These are phyloP conservation scores for Nothophytophthora sp. DNA, from an alignment of 352 stramenopile species.

Conservation along the genomic window DNA sequence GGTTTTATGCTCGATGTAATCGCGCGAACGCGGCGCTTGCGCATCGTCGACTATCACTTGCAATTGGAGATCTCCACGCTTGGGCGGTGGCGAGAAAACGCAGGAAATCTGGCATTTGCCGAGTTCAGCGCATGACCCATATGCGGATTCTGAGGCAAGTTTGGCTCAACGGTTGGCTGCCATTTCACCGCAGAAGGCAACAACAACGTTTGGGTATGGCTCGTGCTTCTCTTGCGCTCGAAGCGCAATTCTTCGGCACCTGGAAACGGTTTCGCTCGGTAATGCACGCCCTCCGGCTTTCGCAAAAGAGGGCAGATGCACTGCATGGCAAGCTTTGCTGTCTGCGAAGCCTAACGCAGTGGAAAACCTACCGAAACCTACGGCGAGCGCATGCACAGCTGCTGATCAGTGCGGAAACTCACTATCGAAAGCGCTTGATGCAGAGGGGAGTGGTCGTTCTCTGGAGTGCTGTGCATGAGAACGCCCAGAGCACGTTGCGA, in stretches of 20 bases:
- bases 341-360: conserved; percentile 5
- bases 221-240: not conserved
- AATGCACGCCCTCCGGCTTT: not conserved
- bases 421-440: conserved; percentile 20
- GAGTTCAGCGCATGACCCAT: conserved; percentile 7
- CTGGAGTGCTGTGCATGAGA: conserved; percentile 21
- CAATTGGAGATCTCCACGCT: conserved; percentile 3
- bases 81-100: conserved; percentile 10
- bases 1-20: conserved; percentile 2
- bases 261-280: conserved; percentile 13
- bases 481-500: conserved; percentile 18
- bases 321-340: conserved; percentile 12
- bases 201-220: not conserved
- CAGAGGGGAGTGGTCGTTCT: conserved; percentile 21
- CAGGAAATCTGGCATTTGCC: conserved; percentile 3
- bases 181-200: conserved; percentile 10
- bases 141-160: conserved; percentile 12
- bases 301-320: conserved; percentile 7
- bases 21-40: not conserved
- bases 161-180: conserved; percentile 20
- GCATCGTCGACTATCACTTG: conserved; percentile 6
- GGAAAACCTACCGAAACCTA: conserved; percentile 15
- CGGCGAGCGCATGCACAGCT: not conserved
- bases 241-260: conserved; percentile 6
- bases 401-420: conserved; percentile 5